These are phyloP conservation scores for Stereum hirsutum DNA, from an alignment of 1,284 basidiomycete genomes.

Conservation along the genomic window DNA sequence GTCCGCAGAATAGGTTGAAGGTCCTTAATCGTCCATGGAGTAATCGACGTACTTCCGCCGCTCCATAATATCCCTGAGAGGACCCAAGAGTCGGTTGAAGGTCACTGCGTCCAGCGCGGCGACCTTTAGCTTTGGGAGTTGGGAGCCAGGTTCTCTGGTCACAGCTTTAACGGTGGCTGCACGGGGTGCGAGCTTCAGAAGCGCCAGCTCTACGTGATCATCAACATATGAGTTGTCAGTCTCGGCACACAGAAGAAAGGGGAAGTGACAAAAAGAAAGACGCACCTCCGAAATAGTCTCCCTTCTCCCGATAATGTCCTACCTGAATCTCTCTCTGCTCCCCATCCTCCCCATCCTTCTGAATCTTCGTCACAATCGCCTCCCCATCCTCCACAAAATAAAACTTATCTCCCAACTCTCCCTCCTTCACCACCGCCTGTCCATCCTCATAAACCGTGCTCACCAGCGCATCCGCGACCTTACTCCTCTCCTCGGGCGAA, in stretches of 20 bases:
- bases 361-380: slow-evolving; percentile 79
- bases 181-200: slow-evolving; percentile 80
- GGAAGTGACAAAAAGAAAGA: slow-evolving; percentile 6
- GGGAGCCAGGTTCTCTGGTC: slow-evolving; percentile 36
- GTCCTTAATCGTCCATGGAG: too few relatives aligned
- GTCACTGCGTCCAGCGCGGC: slow-evolving; percentile 91
- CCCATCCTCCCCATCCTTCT: slow-evolving; percentile 45
- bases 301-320: slow-evolving; percentile 72
- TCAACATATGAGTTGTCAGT: slow-evolving; percentile 7
- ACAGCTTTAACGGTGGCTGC: slow-evolving; percentile 91
- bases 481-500: slow-evolving; percentile 83
- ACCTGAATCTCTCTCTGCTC: slow-evolving; percentile 56
- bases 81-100: slow-evolving; percentile 91
- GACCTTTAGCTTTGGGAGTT: slow-evolving; percentile 70
- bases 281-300: slow-evolving; percentile 97
- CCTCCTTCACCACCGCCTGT: slow-evolving; percentile 82
- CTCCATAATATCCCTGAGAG: slow-evolving; percentile 83
- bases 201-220: slow-evolving; percentile 55
- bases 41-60: too few relatives aligned
- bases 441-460: slow-evolving; percentile 79
- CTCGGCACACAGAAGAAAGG: background rate
- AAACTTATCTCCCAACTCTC: slow-evolving; percentile 94
- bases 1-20: too few relatives aligned
- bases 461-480: slow-evolving; percentile 93
- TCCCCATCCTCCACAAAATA: slow-evolving; percentile 95